phyloP scores from a whole-genome alignment of 2,329 filamentous ascomycete genomes.

The Penicillium sp. region DNA sequence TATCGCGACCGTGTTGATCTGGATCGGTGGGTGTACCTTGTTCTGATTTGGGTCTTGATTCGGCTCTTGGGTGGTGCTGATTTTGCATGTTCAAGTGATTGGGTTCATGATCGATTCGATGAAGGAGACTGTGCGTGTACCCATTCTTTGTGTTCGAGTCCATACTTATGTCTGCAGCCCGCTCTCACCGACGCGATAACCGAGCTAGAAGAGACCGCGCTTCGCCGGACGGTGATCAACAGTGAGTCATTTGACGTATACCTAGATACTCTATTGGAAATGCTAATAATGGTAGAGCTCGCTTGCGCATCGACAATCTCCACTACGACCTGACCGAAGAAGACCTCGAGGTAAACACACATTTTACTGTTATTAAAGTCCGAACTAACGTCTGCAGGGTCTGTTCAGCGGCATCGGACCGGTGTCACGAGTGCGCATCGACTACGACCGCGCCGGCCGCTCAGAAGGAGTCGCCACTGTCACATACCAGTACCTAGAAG shows the following conservation, averaged over 20 bases:
- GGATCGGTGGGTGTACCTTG: slow-evolving; percentile 36
- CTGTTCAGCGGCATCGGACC: slow-evolving; percentile 76
- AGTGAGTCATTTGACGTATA: slow-evolving; percentile 29
- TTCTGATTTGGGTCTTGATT: no score
- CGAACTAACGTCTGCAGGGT: no score
- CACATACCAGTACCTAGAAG: slow-evolving; percentile 66
- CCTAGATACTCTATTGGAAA: background rate
- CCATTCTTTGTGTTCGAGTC: background rate
- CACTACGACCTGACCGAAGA: slow-evolving; percentile 87
- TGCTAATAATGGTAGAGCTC: slow-evolving; percentile 53
- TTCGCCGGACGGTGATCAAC: slow-evolving; percentile 30
- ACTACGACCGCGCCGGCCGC: slow-evolving; percentile 83
- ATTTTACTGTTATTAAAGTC: background rate
- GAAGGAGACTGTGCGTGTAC: slow-evolving; percentile 54
- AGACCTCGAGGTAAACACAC: slow-evolving; percentile 65
- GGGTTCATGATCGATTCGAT: slow-evolving; percentile 90
- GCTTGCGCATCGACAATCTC: slow-evolving; percentile 80
- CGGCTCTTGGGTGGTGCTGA: slow-evolving; percentile 10
- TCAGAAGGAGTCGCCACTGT: slow-evolving; percentile 82
- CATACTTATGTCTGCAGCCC: slow-evolving; percentile 28
- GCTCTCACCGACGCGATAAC: slow-evolving; percentile 43
- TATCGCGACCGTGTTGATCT: slow-evolving; percentile 44
- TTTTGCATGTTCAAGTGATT: slow-evolving; percentile 59
- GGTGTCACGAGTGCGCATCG: slow-evolving; percentile 63
- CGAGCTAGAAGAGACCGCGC: slow-evolving; percentile 33